A percentile compares a stretch with the other conserved stretches of the same genome.
phyloP scores from a whole-genome alignment of 2,329 filamentous ascomycete genomes.

The Phaeosphaeriaceae sp. region DNA sequence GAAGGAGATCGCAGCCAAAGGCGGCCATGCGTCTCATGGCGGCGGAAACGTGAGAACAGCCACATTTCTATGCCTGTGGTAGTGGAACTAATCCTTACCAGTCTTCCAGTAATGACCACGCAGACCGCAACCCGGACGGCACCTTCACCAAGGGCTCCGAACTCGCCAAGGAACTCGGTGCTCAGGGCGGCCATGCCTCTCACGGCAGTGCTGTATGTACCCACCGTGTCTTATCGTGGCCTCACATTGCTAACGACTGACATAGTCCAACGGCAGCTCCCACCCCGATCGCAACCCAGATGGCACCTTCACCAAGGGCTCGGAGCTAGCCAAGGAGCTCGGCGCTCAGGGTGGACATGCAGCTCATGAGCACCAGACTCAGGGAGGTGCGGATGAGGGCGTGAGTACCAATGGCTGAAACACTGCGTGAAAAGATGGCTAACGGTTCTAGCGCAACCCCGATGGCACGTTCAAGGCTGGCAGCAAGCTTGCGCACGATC shows the following conservation, averaged over 20 bases:
- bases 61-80: too few relatives aligned
- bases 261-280: constrained; percentile 8
- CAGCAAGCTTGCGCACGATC: constrained; percentile 43
- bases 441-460: constrained; percentile 48
- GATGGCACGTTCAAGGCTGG: constrained; percentile 48
- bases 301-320: constrained; percentile 49
- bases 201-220: constrained; percentile 1
- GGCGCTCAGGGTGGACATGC: constrained; percentile 46
- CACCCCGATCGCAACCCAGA: constrained; percentile 46
- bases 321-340: constrained; percentile 47
- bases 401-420: constrained; percentile 20
- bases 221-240: background rate
- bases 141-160: constrained; percentile 49
- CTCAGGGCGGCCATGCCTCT: constrained; percentile 5
- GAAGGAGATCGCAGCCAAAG: constrained; percentile 57
- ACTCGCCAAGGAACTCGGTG: constrained; percentile 39
- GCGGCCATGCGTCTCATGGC: constrained; percentile 53
- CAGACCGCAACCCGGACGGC: constrained; percentile 47
- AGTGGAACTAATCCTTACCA: background rate
- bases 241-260: background rate
- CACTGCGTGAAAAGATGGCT: background rate
- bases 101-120: constrained; percentile 5
- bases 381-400: constrained; percentile 15
- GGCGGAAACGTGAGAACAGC: background rate
- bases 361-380: constrained; percentile 35